Percentiles rank a stretch among this genome's conserved stretches.
Conservation (phyloP, 179 eudicot genomes). For the Beta lomatogona region DNA sequence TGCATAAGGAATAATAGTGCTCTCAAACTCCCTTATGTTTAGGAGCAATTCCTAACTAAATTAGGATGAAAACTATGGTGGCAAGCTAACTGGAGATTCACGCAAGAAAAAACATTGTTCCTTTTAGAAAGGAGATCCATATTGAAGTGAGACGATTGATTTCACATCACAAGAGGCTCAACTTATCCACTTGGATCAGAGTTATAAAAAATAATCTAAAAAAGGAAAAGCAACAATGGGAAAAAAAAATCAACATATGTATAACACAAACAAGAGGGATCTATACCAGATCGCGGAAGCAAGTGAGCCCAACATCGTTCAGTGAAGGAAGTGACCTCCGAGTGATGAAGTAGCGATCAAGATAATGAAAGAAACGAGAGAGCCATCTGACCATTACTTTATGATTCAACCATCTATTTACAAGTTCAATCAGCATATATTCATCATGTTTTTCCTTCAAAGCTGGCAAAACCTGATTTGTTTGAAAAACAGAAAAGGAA, state of each 20-base stretch:
- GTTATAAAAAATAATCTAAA: neutral
- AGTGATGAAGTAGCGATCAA: slow-evolving; percentile 60
- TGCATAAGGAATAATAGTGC: too few relatives aligned
- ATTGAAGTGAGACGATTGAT: too few relatives aligned
- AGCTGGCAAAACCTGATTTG: slow-evolving; percentile 58
- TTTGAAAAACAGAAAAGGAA: neutral
- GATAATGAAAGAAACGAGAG: slow-evolving; percentile 65
- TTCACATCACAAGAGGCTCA: neutral
- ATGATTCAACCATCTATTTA: slow-evolving; percentile 66
- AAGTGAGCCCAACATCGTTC: slow-evolving; percentile 53
- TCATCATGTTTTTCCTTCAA: slow-evolving; percentile 69
- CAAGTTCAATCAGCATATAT: slow-evolving; percentile 71
- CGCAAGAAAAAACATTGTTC: too few relatives aligned
- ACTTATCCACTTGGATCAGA: neutral
- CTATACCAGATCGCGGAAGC: slow-evolving; percentile 68
- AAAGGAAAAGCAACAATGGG: neutral
- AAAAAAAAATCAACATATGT: neutral
- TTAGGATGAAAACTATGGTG: too few relatives aligned
- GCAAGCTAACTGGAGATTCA: too few relatives aligned
- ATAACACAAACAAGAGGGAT: neutral
- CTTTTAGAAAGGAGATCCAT: too few relatives aligned
- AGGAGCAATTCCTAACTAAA: too few relatives aligned
- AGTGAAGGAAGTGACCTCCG: slow-evolving; percentile 56
- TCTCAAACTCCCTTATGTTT: too few relatives aligned
- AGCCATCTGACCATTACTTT: slow-evolving; percentile 83